Evolutionary conservation across 345 rosid species (phyloP).

Genomic region (Sonneratia alba): DNA sequence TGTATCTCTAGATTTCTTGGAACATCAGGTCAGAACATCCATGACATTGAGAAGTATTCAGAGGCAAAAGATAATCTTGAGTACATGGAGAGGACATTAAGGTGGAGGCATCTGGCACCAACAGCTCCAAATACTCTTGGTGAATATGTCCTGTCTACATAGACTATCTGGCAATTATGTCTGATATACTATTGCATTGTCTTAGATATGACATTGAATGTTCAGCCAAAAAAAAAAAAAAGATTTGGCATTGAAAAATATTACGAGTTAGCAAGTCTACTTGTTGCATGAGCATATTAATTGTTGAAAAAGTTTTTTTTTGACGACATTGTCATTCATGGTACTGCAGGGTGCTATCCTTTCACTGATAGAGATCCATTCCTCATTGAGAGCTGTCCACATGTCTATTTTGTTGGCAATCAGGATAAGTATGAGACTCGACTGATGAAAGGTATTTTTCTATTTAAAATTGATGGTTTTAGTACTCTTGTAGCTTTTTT

Average conservation of each 20-base stretch:
- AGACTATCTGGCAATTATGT: neutral
- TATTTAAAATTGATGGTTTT: neutral
- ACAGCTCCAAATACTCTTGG: constrained; percentile 97
- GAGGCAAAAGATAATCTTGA: constrained; percentile 76
- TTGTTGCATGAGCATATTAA: neutral
- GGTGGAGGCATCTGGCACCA: constrained; percentile 97
- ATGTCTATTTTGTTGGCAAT: constrained; percentile 87
- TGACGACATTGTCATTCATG: neutral
- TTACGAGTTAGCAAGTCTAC: neutral
- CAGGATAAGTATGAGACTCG: constrained; percentile 62
- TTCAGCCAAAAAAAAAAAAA: too few relatives aligned
- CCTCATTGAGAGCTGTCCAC: constrained; percentile 86
- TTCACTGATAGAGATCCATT: constrained; percentile 93
- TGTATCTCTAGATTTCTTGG: constrained; percentile 70
- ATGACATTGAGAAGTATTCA: constrained; percentile 85
- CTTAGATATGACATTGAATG: neutral
- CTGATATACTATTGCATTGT: neutral
- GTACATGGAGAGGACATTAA: constrained; percentile 81
- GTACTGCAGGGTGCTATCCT: constrained; percentile 80
- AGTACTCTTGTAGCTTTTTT: too few relatives aligned
- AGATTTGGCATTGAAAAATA: too few relatives aligned
- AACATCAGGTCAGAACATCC: constrained; percentile 95
- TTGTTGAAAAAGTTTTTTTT: neutral
- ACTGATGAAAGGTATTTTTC: constrained; percentile 43
- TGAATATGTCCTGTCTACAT: constrained; percentile 9